Base-by-base conservation (phyloP, 2,329 filamentous ascomycete species). In the Nakataea oryzae region DNA sequence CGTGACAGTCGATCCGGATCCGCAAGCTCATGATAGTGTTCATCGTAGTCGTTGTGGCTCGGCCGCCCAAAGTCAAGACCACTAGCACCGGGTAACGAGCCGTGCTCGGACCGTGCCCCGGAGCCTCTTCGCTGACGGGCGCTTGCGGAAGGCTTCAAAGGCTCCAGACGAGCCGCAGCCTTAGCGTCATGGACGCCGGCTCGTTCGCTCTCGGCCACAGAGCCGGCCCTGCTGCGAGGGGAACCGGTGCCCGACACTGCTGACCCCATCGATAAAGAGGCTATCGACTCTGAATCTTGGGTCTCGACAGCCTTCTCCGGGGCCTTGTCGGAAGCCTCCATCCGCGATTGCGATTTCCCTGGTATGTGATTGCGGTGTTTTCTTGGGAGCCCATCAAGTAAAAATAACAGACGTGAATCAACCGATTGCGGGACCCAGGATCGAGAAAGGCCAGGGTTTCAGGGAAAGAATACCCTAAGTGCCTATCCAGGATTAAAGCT, bases 1-100 rank as follows among this genome's bases (percentile, higher is more conserved):
- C 70, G 75, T 6, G 71, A 69, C 24, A 78, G 26, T 26, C 13
- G 54, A n/a, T 56, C 41, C 3, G 4, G 3, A 9, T 3, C 27
- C 24, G 8, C 54, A 56, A 27, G 6, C 2, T 17, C 54, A 9
- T 28, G 21, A n/a, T 26, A n/a, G 8, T 59, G 9, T 5, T 30
- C 27, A 13, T 17, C 58, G 34, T 50, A 13, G 14, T 29, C 26
- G 32, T 54, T 1, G 26, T 59, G 41, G 7, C 13, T 12, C 24
- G 12, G 58, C 29, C 32, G 34, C 26, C 29, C 26, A 12, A 30
- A 24, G 2, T 9, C 41, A 50, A 9, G 41, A 21, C 21, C 13
- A 12, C 41, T n/a, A 17, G 41, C 21, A 21, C 41, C 41, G 21
- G 41, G 41, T 8, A 50, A 17, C 1, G 41, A 50, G 17, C 41